phyloP scores from a whole-genome alignment of 495 filamentous ascomycete species.

The Neurospora sp. region DNA sequence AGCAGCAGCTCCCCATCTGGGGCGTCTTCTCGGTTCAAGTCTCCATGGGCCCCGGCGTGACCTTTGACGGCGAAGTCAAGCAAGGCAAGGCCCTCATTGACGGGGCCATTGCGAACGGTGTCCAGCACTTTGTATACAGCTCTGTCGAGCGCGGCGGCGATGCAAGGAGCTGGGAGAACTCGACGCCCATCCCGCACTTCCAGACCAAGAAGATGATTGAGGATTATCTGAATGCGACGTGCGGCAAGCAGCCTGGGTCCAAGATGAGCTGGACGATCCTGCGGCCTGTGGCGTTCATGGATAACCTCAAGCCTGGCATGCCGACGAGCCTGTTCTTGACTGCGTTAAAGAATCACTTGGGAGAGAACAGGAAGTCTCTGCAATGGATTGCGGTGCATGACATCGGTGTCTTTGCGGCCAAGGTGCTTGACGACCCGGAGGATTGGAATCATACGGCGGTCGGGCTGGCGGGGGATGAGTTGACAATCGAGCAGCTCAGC shows the following conservation, averaged over 20 bases:
- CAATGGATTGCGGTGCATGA: constrained; percentile 50
- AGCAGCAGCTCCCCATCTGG: constrained; percentile 25
- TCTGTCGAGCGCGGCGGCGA: constrained; percentile 60
- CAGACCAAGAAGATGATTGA: constrained; percentile 58
- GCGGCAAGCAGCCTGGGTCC: constrained; percentile 14
- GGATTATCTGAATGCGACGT: constrained; percentile 37
- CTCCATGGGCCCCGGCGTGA: constrained; percentile 37
- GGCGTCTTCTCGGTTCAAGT: constrained; percentile 31
- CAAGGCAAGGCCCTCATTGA: constrained; percentile 59
- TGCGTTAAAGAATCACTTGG: constrained; percentile 35
- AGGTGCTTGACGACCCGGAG: constrained; percentile 40
- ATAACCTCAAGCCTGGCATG: constrained; percentile 51
- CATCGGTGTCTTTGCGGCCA: constrained; percentile 55
- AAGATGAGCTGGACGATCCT: constrained; percentile 52
- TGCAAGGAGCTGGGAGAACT: constrained; percentile 40
- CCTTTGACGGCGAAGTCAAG: constrained; percentile 42
- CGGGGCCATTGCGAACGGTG: constrained; percentile 43
- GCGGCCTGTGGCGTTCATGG: constrained; percentile 59
- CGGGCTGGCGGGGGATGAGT: constrained; percentile 36
- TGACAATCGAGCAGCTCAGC: constrained; percentile 31
- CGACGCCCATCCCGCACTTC: constrained; percentile 59
- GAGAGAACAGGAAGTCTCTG: constrained; percentile 29
- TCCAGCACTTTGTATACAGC: constrained; percentile 59
- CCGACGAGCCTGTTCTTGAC: constrained; percentile 50
- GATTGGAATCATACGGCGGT: constrained; percentile 29